Percentiles rank a stretch among this genome's conserved stretches.
Conservation (phyloP, 805 yeast genomes). For the Candida ficus region DNA sequence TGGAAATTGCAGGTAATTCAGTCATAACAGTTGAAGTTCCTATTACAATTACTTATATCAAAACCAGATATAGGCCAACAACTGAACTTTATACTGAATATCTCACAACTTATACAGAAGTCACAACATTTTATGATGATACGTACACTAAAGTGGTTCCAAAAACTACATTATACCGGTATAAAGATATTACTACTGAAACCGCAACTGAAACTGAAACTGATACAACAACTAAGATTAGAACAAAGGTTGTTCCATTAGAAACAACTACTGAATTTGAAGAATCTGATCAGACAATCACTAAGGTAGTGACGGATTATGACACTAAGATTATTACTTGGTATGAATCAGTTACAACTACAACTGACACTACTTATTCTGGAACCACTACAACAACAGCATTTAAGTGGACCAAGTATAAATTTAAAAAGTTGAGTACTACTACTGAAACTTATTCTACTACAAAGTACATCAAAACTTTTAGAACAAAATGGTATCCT, state of each 20-base stretch:
- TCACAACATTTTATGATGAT: slow-evolving; percentile 15
- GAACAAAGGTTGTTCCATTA: slow-evolving; percentile 15
- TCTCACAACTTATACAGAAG: slow-evolving; percentile 14
- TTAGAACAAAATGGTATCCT: slow-evolving; percentile 20
- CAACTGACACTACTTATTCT: no score
- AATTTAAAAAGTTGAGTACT: slow-evolving; percentile 16
- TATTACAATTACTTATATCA: slow-evolving; percentile 18
- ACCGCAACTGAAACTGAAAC: slow-evolving; percentile 15
- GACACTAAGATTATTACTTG: slow-evolving; percentile 19
- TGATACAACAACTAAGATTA: slow-evolving; percentile 10
- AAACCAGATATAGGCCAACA: slow-evolving; percentile 18
- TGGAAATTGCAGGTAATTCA: neutral
- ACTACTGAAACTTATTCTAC: slow-evolving; percentile 12
- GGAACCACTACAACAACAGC: slow-evolving; percentile 17
- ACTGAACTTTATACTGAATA: slow-evolving; percentile 17
- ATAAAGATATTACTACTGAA: slow-evolving; percentile 13
- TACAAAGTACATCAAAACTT: slow-evolving; percentile 18
- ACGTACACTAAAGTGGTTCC: slow-evolving; percentile 14
- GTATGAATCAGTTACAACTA: slow-evolving; percentile 5
- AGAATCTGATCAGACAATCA: slow-evolving; percentile 25
- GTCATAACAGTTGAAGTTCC: slow-evolving; percentile 7
- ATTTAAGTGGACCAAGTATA: slow-evolving; percentile 13
- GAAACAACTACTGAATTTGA: slow-evolving; percentile 25
- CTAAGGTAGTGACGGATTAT: slow-evolving; percentile 20
- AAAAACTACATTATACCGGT: slow-evolving; percentile 17